phyloP scores from a whole-genome alignment of 2,329 filamentous ascomycete genomes.

The Fusarium citri region DNA sequence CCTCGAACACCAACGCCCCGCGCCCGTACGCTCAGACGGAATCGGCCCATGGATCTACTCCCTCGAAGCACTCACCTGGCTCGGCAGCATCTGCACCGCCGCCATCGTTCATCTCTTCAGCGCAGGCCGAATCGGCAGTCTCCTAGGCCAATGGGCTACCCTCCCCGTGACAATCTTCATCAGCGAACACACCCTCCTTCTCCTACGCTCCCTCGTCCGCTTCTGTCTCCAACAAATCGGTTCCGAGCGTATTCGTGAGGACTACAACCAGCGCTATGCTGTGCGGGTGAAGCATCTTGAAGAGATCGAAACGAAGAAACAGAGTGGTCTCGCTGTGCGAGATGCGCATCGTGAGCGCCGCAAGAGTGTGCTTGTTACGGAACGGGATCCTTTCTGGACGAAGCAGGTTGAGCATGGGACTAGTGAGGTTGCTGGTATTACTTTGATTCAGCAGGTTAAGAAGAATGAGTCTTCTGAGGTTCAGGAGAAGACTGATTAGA shows the following conservation, averaged over 20 bases:
- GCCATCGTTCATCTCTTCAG: slow-evolving; percentile 81
- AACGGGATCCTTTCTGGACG: slow-evolving; percentile 55
- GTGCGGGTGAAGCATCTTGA: slow-evolving; percentile 53
- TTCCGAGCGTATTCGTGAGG: slow-evolving; percentile 55
- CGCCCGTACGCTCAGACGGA: slow-evolving; percentile 75
- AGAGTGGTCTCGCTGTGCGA: slow-evolving; percentile 48
- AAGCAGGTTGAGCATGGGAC: slow-evolving; percentile 55
- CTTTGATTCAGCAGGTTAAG: slow-evolving; percentile 51
- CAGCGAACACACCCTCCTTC: slow-evolving; percentile 77
- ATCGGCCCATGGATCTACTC: slow-evolving; percentile 80
- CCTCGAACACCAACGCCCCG: slow-evolving; percentile 77
- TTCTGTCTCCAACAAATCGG: slow-evolving; percentile 54
- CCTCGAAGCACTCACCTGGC: slow-evolving; percentile 75
- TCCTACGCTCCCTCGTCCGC: slow-evolving; percentile 61
- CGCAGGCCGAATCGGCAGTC: slow-evolving; percentile 62
- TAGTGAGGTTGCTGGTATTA: slow-evolving; percentile 51
- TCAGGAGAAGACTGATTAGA: slow-evolving; percentile 32
- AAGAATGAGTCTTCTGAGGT: slow-evolving; percentile 21
- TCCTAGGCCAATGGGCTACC: slow-evolving; percentile 67
- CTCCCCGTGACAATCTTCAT: slow-evolving; percentile 78
- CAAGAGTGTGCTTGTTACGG: slow-evolving; percentile 51
- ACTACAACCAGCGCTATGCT: slow-evolving; percentile 55
- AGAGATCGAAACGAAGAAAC: slow-evolving; percentile 55
- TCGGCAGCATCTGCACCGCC: slow-evolving; percentile 77
- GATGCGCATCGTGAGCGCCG: slow-evolving; percentile 54